Evolutionary conservation across 1,284 basidiomycete species (phyloP), one percentile per base, ranked within the genome.

Genomic region (Trichosporon coremiiforme): DNA sequence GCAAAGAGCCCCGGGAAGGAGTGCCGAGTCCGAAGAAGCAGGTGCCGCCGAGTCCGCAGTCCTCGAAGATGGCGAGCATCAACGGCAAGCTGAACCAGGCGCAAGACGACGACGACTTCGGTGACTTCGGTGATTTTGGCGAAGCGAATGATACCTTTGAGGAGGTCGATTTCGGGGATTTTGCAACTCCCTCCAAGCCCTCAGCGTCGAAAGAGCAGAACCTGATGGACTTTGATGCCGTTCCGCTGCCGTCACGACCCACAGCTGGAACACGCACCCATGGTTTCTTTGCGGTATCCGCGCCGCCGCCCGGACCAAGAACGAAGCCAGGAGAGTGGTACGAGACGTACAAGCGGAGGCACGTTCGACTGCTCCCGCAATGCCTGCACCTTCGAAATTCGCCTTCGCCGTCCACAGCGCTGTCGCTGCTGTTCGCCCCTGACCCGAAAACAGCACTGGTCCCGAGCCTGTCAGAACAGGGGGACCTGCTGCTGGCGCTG

Each of bases 101-200:
- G 6, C 60, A 60, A 10, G 35, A 50, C 64, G 79, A 80, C 35
- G 80, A 79, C 68, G 79, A 81, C 57, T 80, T 80, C 70, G 79
- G 79, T 12, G 79, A 81, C 66, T 82, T 83, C 70, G 79, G 79
- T 15, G 79, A 81, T 66, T 82, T 83, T 71, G 76, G 79, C 9
- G 77, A 79, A 63, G 74, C 70, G 33, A 74, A 74, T 41, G 75
- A 75, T 41, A 73, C 67, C 5, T 80, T 81, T 53, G 76, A 84
- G 57, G 89, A 93, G 69, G 93, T 96, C 74, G 95, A 95, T 45
- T 98, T 98, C 85, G 95, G 94, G 0, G 94, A 96, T 79, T 96
- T 89, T 55, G 79, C 66, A 15, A 62, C 87, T 65, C 74, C 25
- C 12, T 36, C 64, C 36, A 25, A 12, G 12, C 25, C 36, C 2